Evolutionary conservation across 2,329 filamentous ascomycete genomes (phyloP).

Genomic region (Apiospora pterosperma): DNA sequence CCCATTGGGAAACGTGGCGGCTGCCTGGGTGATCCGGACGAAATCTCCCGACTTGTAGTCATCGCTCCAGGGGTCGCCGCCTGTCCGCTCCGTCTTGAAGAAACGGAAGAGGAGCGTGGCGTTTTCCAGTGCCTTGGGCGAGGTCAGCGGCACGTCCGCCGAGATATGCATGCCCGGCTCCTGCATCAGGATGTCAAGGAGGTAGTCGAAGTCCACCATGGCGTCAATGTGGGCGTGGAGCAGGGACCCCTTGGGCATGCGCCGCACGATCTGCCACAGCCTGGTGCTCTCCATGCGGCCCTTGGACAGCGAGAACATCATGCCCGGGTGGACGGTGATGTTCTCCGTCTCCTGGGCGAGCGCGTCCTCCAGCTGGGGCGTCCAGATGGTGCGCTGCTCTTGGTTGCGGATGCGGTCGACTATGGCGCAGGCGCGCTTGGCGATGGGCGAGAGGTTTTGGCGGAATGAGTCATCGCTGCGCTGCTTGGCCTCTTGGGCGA

Average conservation of each 20-base stretch:
- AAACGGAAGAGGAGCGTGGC: conserved; percentile 62
- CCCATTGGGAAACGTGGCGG: conserved; percentile 70
- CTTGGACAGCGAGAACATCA: conserved; percentile 90
- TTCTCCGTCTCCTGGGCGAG: conserved; percentile 58
- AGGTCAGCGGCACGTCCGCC: conserved; percentile 52
- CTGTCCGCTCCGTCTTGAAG: conserved; percentile 40
- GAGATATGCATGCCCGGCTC: conserved; percentile 74
- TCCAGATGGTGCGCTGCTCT: conserved; percentile 77
- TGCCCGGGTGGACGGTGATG: conserved; percentile 74
- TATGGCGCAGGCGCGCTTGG: conserved; percentile 72
- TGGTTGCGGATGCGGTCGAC: conserved; percentile 75
- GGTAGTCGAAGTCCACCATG: conserved; percentile 83
- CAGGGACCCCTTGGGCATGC: conserved; percentile 85
- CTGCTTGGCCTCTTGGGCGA: conserved; percentile 76
- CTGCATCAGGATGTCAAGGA: conserved; percentile 68
- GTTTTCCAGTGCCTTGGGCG: conserved; percentile 47
- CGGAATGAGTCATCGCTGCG: conserved; percentile 76
- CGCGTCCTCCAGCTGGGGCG: conserved; percentile 65
- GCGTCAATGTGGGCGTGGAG: conserved; percentile 88
- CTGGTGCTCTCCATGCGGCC: conserved; percentile 80
- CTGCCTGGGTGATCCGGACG: conserved; percentile 59
- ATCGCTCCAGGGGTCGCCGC: conserved; percentile 60
- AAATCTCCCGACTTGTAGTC: conserved; percentile 58
- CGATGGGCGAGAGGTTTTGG: conserved; percentile 73
- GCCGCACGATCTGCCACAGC: conserved; percentile 79